A percentile compares a stretch with the other conserved stretches of the same genome.
Conservation (phyloP, 768 basidiomycete genomes). For the Leucogyrophana mollusca region DNA sequence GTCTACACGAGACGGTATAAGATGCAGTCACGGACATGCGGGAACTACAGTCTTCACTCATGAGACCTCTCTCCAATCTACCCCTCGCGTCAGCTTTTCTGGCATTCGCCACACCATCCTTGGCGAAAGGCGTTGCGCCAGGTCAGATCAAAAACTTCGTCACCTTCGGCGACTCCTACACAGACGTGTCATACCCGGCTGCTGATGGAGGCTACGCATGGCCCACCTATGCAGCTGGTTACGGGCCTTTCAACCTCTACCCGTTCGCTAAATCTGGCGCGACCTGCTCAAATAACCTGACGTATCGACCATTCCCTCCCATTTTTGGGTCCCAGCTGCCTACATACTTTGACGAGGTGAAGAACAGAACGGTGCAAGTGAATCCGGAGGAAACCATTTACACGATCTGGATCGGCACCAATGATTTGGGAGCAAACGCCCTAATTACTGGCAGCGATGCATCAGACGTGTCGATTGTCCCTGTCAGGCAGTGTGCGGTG, state of each 20-base stretch:
- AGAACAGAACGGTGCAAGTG: conserved; percentile 40
- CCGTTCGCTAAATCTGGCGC: conserved; percentile 64
- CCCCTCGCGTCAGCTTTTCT: conserved; percentile 10
- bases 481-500: conserved; percentile 56
- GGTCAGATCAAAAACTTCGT: conserved; percentile 62
- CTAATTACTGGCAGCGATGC: conserved; percentile 50
- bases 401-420: conserved; percentile 69
- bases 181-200: conserved; percentile 42
- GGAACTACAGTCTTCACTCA: not conserved
- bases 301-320: conserved; percentile 55
- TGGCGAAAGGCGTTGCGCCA: conserved; percentile 25
- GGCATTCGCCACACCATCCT: conserved; percentile 7
- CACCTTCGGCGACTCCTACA: conserved; percentile 69
- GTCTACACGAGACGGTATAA: not conserved
- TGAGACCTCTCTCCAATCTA: conserved; percentile 2
- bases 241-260: conserved; percentile 50
- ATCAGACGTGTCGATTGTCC: conserved; percentile 51
- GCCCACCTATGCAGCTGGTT: conserved; percentile 60
- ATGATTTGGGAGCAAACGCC: conserved; percentile 56
- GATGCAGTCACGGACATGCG: not conserved
- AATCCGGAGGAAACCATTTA: conserved; percentile 51
- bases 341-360: conserved; percentile 41
- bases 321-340: conserved; percentile 61
- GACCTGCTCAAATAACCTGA: conserved; percentile 64
- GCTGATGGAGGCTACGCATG: conserved; percentile 49